Percentiles rank a stretch among this genome's conserved stretches.
Evolutionary conservation across 768 basidiomycete genomes (phyloP).

Genomic region (Asterophora lycoperdoides): DNA sequence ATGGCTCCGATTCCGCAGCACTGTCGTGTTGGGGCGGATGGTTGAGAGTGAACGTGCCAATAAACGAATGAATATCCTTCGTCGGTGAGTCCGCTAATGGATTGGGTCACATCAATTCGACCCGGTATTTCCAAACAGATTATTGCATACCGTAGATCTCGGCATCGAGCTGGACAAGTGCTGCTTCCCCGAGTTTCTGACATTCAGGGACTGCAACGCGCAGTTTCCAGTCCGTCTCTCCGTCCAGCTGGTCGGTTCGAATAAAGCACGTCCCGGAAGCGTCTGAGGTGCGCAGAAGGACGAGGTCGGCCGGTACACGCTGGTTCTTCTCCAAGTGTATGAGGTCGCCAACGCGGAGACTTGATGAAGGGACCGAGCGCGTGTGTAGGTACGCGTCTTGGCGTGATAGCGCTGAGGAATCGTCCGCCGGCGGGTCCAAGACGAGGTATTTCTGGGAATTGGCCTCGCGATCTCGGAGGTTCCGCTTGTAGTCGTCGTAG

Average conservation of each 20-base stretch:
- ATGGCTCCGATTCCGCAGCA: conserved; percentile 30
- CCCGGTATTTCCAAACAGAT: neutral
- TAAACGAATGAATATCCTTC: conserved; percentile 94
- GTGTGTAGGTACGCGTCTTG: conserved; percentile 42
- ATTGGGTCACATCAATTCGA: conserved; percentile 15
- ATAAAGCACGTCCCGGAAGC: conserved; percentile 93
- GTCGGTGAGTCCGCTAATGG: conserved; percentile 83
- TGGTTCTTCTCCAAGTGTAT: conserved; percentile 95
- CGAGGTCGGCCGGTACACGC: conserved; percentile 91
- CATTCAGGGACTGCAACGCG: conserved; percentile 83
- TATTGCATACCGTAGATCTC: conserved; percentile 75
- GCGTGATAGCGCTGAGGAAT: conserved; percentile 26
- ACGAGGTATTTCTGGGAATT: conserved; percentile 91
- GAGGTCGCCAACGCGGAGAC: conserved; percentile 86
- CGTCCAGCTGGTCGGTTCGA: conserved; percentile 95
- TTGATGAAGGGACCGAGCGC: conserved; percentile 82
- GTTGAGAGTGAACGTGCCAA: conserved; percentile 85
- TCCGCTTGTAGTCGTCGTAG: conserved; percentile 95
- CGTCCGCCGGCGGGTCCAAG: conserved; percentile 51
- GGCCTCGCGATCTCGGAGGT: conserved; percentile 88
- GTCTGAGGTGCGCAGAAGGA: conserved; percentile 86
- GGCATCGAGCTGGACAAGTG: conserved; percentile 68
- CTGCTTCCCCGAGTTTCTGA: conserved; percentile 60
- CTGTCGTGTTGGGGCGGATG: conserved; percentile 32
- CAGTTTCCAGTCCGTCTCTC: conserved; percentile 99